Base-by-base conservation (phyloP, 2,329 filamentous ascomycete species). In the Phoma sp. region DNA sequence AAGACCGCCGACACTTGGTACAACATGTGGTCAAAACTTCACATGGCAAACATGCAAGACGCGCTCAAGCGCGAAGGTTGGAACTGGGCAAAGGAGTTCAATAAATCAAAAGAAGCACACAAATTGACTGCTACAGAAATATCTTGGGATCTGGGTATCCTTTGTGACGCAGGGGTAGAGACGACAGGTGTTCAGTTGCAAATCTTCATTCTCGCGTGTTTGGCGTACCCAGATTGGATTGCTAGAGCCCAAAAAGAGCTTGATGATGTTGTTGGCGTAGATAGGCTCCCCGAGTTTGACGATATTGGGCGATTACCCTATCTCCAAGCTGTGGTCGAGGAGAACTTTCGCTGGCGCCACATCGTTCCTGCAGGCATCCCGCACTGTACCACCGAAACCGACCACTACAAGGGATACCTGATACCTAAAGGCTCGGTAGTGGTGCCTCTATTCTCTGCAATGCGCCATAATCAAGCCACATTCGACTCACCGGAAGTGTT, bases 391-490 rank as follows among this genome's bases (percentile, higher is more conserved):
- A 76, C 71, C 0, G 64, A 75, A 8, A 79, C 82, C 25, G 79
- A 83, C 48, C 66, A 71, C 2, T 82, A 81, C 57, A 72, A 74
- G 25, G 80, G 79, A 2, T 81, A 78, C 48, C 55, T 73, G 0
- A 79, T 83, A 13, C 79, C 80, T 1, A 76, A 76, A 14, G 77
- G 76, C 1, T 59, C 63, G 0, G 49, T 52, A 1, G 47, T 82
- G 0, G 46, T 76, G 4, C 65, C 66, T 1, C 67, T 73, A n/a
- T 67, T 71, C 27, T 69, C 65, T 55, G 60, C 60, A 1, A 75
- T 78, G 25, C 62, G 70, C 14, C 64, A 67, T 41, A 60, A 2
- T 47, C 57, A 13, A 1, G 37, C 4, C 56, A 69, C 3, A 75
- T 69, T 40, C 2, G 57, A 63, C 0, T 72, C 74, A 0, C 55